Evolutionary conservation across 1,284 basidiomycete species (phyloP), one percentile per base, ranked within the genome.

Genomic region (Omphalotus olearius): DNA sequence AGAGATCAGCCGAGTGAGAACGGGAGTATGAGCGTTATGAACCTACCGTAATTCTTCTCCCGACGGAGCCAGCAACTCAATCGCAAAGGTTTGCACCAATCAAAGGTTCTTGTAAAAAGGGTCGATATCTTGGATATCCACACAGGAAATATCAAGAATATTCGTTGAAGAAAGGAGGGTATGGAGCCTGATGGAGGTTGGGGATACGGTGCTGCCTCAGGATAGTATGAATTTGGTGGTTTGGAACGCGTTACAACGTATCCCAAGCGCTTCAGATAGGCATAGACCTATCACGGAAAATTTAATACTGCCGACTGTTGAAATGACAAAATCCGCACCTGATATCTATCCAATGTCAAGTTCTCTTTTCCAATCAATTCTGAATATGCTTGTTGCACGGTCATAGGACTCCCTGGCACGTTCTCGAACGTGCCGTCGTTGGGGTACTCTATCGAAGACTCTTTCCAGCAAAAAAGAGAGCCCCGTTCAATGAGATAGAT

Each of bases 401-500:
- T 88, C 88, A 98, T 93, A 0, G 91, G 84, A 0, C 78, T 74
- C 16, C 85, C 73, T 41, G 78, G 74, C 38, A 70, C 45, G 18
- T 48, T 50, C 45, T 56, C 55, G 28, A 56, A 53, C 1, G 25
- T 47, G 9, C 17, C 45, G 23, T 53, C 37, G 30, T 64, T 47
- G 10, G 20, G 50, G 33, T 65, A 73, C 1, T 64, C 60, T 7
- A 64, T 51, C 7, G 64, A 57, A 1, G 64, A 55, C 3, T 77
- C 69, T 56, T 82, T 82, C 82, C 88, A 94, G 60, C 93, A 92
- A 60, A 92, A 88, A 57, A 95, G 69, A 3, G 87, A 79, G 0
- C 95, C 95, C 36, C 94, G 75, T 66, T 98, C 96, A 42, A 95
- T 77, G 26, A 98, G 78, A 70, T 97, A 98, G 6, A 98, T 76